Conservation (phyloP, 176 grass and related monocot genomes). For the Triticum urartu region DNA sequence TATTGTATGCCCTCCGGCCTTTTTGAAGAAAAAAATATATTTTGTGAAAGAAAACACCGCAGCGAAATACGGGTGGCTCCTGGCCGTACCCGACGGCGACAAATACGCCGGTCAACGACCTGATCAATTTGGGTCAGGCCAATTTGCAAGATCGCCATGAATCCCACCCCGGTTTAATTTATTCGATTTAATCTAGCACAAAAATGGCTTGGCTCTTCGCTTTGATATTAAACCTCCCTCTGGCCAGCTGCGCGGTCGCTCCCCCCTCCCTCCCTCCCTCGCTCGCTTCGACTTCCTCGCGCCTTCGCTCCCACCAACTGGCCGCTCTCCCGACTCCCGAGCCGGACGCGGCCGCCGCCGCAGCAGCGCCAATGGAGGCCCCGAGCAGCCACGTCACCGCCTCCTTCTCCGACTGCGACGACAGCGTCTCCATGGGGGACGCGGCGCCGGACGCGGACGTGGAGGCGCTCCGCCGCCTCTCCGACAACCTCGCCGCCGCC, state of each 20-base stretch:
- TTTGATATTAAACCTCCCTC: background rate
- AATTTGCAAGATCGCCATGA: background rate
- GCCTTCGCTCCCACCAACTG: slow-evolving; percentile 11
- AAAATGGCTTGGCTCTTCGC: background rate
- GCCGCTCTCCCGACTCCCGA: background rate
- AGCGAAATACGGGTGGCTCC: too few species aligned
- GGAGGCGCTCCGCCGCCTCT: slow-evolving; percentile 86
- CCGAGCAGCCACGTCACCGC: slow-evolving; percentile 41
- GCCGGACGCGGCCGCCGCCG: background rate
- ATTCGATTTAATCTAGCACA: too few species aligned
- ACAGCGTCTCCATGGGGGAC: slow-evolving; percentile 41
- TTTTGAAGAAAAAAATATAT: too few species aligned
- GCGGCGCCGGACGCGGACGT: slow-evolving; percentile 43
- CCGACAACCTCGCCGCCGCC: slow-evolving; percentile 65
- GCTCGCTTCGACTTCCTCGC: slow-evolving; percentile 18
- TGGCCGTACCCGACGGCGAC: too few species aligned
- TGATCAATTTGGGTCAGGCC: background rate
- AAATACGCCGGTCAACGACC: background rate
- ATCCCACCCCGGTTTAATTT: background rate
- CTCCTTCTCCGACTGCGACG: slow-evolving; percentile 60
- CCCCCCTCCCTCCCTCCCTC: background rate
- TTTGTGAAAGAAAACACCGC: too few species aligned
- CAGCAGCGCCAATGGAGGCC: slow-evolving; percentile 44
- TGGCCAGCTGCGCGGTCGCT: background rate
- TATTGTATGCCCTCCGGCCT: too few species aligned